Conservation (phyloP, 2,329 filamentous ascomycete genomes). For the Stachybotrys chartarum region DNA sequence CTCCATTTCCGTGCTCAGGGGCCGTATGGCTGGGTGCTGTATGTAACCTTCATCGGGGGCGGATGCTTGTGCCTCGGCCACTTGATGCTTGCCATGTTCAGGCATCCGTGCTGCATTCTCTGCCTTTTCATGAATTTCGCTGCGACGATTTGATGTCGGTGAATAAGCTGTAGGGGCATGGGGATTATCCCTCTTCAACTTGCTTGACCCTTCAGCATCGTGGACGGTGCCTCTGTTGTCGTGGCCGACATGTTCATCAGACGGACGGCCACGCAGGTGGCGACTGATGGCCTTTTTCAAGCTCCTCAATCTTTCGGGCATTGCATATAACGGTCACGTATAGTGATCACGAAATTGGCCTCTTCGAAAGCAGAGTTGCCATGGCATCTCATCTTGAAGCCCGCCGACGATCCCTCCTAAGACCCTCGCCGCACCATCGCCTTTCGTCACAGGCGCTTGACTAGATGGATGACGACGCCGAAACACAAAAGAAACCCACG, state of each 20-base stretch:
- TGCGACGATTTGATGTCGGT: not conserved
- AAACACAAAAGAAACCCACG: not conserved
- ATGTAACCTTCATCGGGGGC: not conserved
- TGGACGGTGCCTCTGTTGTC: not conserved
- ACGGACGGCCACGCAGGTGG: not conserved
- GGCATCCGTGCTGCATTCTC: not conserved
- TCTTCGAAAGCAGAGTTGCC: not conserved
- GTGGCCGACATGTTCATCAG: not conserved
- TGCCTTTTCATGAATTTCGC: not conserved
- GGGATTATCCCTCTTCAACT: not conserved
- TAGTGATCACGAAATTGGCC: not conserved
- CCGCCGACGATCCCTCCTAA: not conserved
- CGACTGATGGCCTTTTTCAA: not conserved
- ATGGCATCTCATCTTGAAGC: not conserved
- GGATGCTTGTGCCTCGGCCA: not conserved
- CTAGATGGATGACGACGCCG: not conserved
- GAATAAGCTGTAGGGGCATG: not conserved
- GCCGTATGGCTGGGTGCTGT: not conserved
- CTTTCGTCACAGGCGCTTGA: not conserved
- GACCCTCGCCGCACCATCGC: not conserved
- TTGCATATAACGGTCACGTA: not conserved
- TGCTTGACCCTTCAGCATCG: not conserved
- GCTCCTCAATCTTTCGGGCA: not conserved
- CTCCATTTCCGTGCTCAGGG: not conserved
- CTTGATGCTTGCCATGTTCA: not conserved